Evolutionary conservation across 176 grass and related monocot species (phyloP), one percentile per base, ranked within the genome.

Genomic region (Paspalum notatum): DNA sequence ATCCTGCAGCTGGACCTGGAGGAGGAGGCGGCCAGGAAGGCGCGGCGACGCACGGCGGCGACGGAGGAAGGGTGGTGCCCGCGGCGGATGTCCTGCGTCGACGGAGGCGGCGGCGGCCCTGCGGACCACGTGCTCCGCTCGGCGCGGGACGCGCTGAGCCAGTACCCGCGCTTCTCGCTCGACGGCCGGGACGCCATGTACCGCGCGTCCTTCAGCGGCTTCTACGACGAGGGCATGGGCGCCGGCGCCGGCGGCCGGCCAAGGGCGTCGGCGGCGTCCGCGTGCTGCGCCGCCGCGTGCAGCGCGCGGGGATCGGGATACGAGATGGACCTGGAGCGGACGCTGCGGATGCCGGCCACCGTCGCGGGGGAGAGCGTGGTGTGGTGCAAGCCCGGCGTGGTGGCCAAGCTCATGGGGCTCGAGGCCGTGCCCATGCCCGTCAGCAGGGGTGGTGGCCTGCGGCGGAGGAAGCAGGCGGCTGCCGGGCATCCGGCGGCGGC

Each of bases 111-210:
- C 78, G 88, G 55, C 39, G 65, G 67, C 45, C n/a, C 75, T 6
- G 76, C 88, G 26, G 90, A 99, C 75, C 87, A 72, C 83, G 88
- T 99, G 85, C 76, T 99, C 44, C 84, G 90, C 47, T 91, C 96
- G 26, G 90, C 88, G 43, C 69, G 88, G 48, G 89, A 90, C 40
- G 96, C 90, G 47, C 87, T 99, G 44, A 95, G 62, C 38, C 96
- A 95, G 67, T 93, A 99, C 74, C 96, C 96, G 21, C 84, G 96
- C 64, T 99, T 99, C 77, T 99, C 96, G 10, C 85, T 99, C 48
- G 90, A 99, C 71, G 96, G 92, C 71, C 90, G 82, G 68, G 96
- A 99, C 74, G 88, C 96, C 75, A 95, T 99, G 96, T 99, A 89
- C 71, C 90, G 86, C 75, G 79, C 89, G 5, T 84, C 96, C 2